Base-by-base conservation (phyloP, 2,329 filamentous ascomycete species). In the Aspergillus melleus region DNA sequence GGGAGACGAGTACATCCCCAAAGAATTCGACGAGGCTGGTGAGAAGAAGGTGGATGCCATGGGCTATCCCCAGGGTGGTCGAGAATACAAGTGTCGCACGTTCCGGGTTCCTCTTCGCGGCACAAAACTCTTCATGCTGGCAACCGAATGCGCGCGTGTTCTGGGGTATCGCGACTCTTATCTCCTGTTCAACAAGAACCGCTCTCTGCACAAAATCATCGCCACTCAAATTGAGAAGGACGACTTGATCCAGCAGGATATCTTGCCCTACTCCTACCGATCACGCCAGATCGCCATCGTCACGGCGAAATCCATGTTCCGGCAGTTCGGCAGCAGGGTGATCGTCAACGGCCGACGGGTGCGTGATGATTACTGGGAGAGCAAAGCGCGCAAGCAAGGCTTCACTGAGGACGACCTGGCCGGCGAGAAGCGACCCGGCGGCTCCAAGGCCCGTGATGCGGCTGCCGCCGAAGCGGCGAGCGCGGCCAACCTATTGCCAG, bases 271-370 rank as follows among this genome's bases (percentile, higher is more conserved):
- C 76, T 97, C 94, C 4, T 99, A 99, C 75, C 88, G 95, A 49
- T 99, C 95, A n/a, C 88, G 95, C 54, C 95, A 99, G 77, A 99
- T 99, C 68, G 95, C 95, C 54, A 97, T 99, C 63, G 95, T 99
- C 49, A 98, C 95, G 0, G 95, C 95, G 30, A 88, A 92, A 65
- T 98, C 94, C 68, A 99, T 99, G 95, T 99, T 98, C 77, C 88
- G 95, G 49, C 95, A 99, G 75, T 99, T 99, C 76, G 95, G 95
- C 52, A 97, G 93, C 76, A 86, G 95, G 64, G 90, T 99, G 55
- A 95, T 99, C 64, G 87, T 90, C 39, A 91, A 93, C 70, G 95
- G 95, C 36, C 86, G 94, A 63, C 85, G 95, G 59, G 95, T 99
- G 47, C 89, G 95, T 53, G 95, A 99, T 77, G 95, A 99, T 74